Evolutionary conservation across 768 basidiomycete genomes (phyloP), one percentile per base, ranked within the genome.

Genomic region (Clitopilus passeckerianus): DNA sequence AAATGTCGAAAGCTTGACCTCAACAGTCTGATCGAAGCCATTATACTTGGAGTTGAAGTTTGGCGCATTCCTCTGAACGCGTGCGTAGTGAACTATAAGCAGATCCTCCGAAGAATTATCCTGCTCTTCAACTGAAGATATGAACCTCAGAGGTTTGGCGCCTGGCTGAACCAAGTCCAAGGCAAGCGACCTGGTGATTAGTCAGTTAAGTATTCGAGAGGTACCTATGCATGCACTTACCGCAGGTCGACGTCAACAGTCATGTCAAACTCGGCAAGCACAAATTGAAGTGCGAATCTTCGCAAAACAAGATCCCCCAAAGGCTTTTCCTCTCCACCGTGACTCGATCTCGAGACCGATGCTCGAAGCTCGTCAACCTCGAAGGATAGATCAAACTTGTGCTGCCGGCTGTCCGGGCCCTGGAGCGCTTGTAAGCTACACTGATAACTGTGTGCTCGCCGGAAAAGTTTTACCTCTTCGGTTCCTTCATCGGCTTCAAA

Each of bases 1-100:
- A 70, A 99, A 86, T 0, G 96, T 97, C 3, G 96, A 95, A 37
- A 98, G 78, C 64, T 85, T 86, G 63, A 94, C 84, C 66, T 94
- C 89, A 59, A 98, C 84, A 60, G 77, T 90, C 72, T 97, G 95
- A 66, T 96, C 91, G 53, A 95, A 85, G 22, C 90, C 87, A 61
- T 94, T 93, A 71, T 90, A 89, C 4, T 85, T 73, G 1, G 86
- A 83, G 63, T 81, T 72, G 72, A 90, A 98, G 65, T 96, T 91
- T 0, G 97, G 95, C 4, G 95, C 95, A 24, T 84, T 80, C 65
- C 82, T 85, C 69, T 98, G 90, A 0, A 89, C 90, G 43, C 91
- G 86, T 24, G 77, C 74, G 67, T 98, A 99, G 10, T 82, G 78
- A 52, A 99, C 82, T 18, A 77, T 83, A 43, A 99, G 79, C 16